Conservation (phyloP, 495 filamentous ascomycete species). For the Lasiosphaeris hirsuta region DNA sequence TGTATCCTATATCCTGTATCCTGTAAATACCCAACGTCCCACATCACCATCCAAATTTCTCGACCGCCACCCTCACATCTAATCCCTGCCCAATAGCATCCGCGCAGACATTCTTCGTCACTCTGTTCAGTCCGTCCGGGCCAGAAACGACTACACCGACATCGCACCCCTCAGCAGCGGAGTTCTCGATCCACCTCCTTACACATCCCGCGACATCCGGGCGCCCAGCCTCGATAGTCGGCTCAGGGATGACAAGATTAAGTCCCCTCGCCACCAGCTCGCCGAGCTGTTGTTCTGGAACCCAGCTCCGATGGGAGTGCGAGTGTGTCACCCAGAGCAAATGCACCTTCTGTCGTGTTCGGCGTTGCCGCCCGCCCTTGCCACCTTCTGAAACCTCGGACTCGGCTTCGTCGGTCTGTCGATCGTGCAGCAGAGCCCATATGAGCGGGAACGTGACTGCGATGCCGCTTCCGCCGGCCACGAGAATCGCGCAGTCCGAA, state of each 20-base stretch:
- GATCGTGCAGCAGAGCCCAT: conserved; percentile 35
- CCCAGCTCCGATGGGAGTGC: conserved; percentile 47
- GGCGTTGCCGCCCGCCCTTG: neutral
- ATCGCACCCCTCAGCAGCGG: conserved; percentile 24
- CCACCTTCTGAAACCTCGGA: neutral
- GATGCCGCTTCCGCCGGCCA: conserved; percentile 64
- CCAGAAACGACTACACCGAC: conserved; percentile 51
- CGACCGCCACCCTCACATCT: conserved; percentile 41
- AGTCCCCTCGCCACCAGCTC: conserved; percentile 45
- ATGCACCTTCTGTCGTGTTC: conserved; percentile 37
- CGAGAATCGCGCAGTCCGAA: conserved; percentile 44
- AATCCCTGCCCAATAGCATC: conserved; percentile 36
- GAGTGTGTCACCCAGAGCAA: conserved; percentile 59
- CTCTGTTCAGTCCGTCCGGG: conserved; percentile 52
- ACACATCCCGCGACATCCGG: conserved; percentile 47
- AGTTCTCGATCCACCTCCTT: conserved; percentile 27
- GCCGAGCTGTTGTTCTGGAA: conserved; percentile 42
- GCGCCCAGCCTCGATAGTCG: conserved; percentile 49
- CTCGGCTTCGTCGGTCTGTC: neutral
- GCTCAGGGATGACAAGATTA: conserved; percentile 47
- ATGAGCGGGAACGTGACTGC: conserved; percentile 49
- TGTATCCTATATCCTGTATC: neutral
- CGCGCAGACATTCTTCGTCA: conserved; percentile 52
- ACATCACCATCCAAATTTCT: conserved; percentile 52
- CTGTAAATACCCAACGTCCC: neutral